Conservation (phyloP, 2,329 filamentous ascomycete species). For the Pseudogymnoascus sp. region DNA sequence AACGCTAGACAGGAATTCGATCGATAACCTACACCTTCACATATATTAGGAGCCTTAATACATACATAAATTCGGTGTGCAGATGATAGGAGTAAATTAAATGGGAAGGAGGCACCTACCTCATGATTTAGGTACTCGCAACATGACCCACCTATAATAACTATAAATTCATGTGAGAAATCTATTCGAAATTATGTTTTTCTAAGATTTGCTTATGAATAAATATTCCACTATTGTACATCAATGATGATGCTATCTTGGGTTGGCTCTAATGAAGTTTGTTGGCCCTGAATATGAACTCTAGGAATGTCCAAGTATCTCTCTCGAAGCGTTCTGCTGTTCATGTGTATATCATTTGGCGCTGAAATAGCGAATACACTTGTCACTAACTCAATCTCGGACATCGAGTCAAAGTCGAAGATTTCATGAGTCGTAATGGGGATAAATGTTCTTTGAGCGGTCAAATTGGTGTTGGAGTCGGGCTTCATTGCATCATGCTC, state of each 20-base stretch:
- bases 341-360: not conserved
- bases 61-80: not conserved
- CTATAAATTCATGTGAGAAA: not conserved
- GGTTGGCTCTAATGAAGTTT: not conserved
- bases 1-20: not conserved
- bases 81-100: not conserved
- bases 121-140: not conserved
- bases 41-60: not conserved
- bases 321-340: not conserved
- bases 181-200: not conserved
- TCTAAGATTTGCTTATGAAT: not conserved
- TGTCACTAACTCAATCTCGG: constrained; percentile 3
- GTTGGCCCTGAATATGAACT: not conserved
- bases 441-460: constrained; percentile 11
- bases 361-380: constrained; percentile 8
- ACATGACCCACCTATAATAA: not conserved
- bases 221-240: not conserved
- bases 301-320: not conserved
- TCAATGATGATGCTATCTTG: not conserved
- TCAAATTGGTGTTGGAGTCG: constrained; percentile 15
- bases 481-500: constrained; percentile 8
- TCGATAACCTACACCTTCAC: not conserved
- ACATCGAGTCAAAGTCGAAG: not conserved
- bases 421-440: constrained; percentile 10
- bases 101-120: not conserved